phyloP scores from a whole-genome alignment of 345 rosid genomes.

The Eucalyptus regnans region DNA sequence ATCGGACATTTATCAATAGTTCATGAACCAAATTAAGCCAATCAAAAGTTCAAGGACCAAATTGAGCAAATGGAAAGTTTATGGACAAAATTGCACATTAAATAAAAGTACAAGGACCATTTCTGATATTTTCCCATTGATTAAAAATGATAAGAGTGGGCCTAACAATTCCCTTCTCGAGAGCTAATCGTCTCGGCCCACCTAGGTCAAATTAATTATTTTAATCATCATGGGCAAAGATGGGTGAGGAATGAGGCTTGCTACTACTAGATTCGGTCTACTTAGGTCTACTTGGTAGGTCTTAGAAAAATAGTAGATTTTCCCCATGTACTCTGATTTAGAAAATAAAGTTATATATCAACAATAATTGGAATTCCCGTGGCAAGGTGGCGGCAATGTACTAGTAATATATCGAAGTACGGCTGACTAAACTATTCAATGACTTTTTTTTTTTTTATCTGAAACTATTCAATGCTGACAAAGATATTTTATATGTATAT shows the following conservation, averaged over 20 bases:
- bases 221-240: background rate
- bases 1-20: too few relatives aligned
- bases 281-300: background rate
- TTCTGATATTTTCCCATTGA: background rate
- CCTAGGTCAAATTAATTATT: background rate
- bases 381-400: background rate
- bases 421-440: background rate
- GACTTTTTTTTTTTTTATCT: too few relatives aligned
- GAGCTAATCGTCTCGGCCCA: too few relatives aligned
- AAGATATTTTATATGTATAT: background rate
- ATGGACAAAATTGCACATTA: too few relatives aligned
- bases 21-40: too few relatives aligned
- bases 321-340: background rate
- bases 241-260: background rate
- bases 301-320: background rate
- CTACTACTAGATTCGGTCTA: background rate
- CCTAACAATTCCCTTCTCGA: background rate
- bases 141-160: background rate
- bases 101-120: too few relatives aligned
- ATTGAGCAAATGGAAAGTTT: too few relatives aligned
- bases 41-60: too few relatives aligned
- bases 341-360: background rate
- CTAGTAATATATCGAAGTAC: background rate
- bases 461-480: background rate
- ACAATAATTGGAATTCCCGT: fast-evolving